Base-by-base conservation (phyloP, 228 moss, liverwort and hornwort species). In the Sphagnum magellanicum region DNA sequence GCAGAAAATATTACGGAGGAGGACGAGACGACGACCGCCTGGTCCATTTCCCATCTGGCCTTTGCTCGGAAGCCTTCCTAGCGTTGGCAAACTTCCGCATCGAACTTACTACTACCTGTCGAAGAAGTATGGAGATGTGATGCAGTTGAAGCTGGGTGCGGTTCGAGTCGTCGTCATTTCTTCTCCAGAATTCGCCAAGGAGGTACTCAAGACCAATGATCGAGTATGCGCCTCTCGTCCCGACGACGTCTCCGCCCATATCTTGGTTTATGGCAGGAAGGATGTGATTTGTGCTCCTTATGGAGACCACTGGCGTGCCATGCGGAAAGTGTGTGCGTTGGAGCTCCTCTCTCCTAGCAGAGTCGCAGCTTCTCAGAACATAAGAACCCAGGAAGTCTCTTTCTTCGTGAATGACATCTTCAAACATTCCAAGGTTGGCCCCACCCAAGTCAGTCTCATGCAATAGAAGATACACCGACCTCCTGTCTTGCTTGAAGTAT, bases 251-350 rank as follows among this genome's bases (percentile, higher is more conserved):
- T 74, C 66, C 50, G 74, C 79, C 0, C 72, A 77, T 7, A 61
- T 79, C 1, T 0, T 83, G 1, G 50, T 47, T 0, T 83, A 83
- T 17, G 77, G 67, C 50, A 77, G 76, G 52, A 69, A 67, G 63
- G 77, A 83, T 50, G 69, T 83, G 72, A 67, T 71, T 52, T 79
- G 79, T 79, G 79, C 83, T n/a, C 83, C 79, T 0, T 79, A 75
- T 5, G 74, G 79, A 4, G 32, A 69, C 2, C 79, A 83, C 65
- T 83, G 83, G 83, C 70, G 79, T 3, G 79, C 69, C 16, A 72
- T 83, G 74, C 67, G 83, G n/a, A 74, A 79, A 1, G 6, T 83
- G 17, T 83, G 83, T 16, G 77, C 76, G 47, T 67, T 72, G 6
- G 79, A 80, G 64, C 13, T 83, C 17, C 64, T 79, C 62, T 67